phyloP scores from a whole-genome alignment of 805 yeast species.

The Ogataea pignaliae region DNA sequence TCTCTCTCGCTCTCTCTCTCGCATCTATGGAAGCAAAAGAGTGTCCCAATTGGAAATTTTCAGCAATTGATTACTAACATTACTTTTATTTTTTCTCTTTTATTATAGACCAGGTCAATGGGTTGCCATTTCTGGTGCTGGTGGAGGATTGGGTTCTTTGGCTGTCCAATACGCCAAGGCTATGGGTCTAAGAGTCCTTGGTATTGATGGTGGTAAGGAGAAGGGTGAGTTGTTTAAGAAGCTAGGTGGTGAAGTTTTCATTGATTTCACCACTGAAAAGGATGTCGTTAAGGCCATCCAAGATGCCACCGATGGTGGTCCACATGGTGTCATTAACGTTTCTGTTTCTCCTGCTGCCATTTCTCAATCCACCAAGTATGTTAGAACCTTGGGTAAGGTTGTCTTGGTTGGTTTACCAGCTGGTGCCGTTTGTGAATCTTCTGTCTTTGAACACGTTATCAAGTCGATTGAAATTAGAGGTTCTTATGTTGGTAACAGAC shows the following conservation, averaged over 20 bases:
- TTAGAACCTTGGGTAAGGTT: slow-evolving; percentile 57
- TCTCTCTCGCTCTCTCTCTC: neutral
- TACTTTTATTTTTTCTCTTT: neutral
- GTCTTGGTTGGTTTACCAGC: slow-evolving; percentile 75
- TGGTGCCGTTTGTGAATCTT: slow-evolving; percentile 65
- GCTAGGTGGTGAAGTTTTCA: slow-evolving; percentile 60
- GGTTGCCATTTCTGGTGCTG: slow-evolving; percentile 77
- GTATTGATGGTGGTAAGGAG: slow-evolving; percentile 72
- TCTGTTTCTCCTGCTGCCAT: slow-evolving; percentile 54
- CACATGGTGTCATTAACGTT: slow-evolving; percentile 67
- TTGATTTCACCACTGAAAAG: slow-evolving; percentile 47
- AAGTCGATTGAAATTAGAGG: slow-evolving; percentile 72
- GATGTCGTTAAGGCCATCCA: slow-evolving; percentile 39
- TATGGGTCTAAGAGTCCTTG: slow-evolving; percentile 69
- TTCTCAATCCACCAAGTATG: slow-evolving; percentile 54
- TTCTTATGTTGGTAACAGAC: slow-evolving; percentile 88
- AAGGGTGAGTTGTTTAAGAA: slow-evolving; percentile 49
- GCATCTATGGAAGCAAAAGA: too few species aligned
- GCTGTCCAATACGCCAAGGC: slow-evolving; percentile 77
- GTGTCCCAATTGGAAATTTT: neutral
- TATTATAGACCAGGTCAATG: slow-evolving; percentile 70
- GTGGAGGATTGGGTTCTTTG: slow-evolving; percentile 76
- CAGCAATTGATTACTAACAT: neutral
- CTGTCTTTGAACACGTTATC: slow-evolving; percentile 71
- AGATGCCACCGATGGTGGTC: slow-evolving; percentile 46